Evolutionary conservation across 2,329 filamentous ascomycete genomes (phyloP), one percentile per base, ranked within the genome.

Genomic region (Thelonectria blattea): DNA sequence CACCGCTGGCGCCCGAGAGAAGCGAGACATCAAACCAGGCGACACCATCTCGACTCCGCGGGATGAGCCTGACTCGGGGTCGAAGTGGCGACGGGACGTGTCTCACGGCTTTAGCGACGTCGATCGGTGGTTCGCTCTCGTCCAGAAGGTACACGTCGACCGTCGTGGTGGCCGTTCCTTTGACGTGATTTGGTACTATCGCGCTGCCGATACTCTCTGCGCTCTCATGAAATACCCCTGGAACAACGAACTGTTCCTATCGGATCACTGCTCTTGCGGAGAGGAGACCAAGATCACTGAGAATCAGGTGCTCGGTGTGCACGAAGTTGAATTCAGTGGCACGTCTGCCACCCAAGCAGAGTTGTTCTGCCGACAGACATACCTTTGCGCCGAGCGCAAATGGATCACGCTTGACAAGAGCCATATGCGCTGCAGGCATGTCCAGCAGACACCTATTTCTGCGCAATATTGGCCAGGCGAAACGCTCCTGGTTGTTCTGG

Each of bases 131-230:
- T 89, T 90, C 68, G 89, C 86, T 0, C 86, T 90, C 27, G 87
- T 95, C 0, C 89, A 91, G 58, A 75, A 74, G 2, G 75, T 89
- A 0, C 76, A 81, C 9, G 53, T 72, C 1, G 68, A 70, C 2
- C 65, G 71, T 4, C 66, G 71, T 11, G 79, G 80, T 0, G 64
- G 62, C 15, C 74, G 72, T 0, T 76, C 77, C 1, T 85, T 93
- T 11, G 82, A 88, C 56, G 84, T 93, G 0, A 80, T 90, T 1
- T 95, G 91, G 91, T 78, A 95, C 0, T 94, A 93, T 65, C 80
- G 84, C 2, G 84, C 91, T 0, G 78, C 80, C 0, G 88, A 95
- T 55, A 95, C 92, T 0, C 84, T 88, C 0, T 91, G 92, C 45
- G 84, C 82, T 0, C 76, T 83, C 6, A 87, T 88, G 75, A 82